Evolutionary conservation across 2,329 filamentous ascomycete species (phyloP), one percentile per base, ranked within the genome.

Genomic region (Neonectria hederae): DNA sequence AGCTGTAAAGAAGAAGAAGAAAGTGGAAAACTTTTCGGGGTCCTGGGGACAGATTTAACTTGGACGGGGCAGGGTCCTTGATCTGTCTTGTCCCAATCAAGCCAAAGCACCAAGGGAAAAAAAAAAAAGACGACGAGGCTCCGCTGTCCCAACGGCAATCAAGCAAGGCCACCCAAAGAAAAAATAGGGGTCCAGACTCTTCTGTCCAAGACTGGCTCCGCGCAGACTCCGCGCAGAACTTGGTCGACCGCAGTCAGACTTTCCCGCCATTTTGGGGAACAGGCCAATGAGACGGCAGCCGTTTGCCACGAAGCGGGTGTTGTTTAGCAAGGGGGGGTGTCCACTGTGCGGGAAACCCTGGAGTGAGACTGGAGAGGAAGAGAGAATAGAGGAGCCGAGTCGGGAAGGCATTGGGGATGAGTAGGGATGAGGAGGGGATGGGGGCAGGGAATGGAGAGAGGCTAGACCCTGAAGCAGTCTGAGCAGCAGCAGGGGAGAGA

Each of bases 161-260:
- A 28, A 54, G 42, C 38, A 42, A 28, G 32, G 30, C 17, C 21
- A 9, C 6, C 6, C n/a, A 38, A 51, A 46, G 13, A 26, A 19
- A 55, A 55, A 68, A 70, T 73, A 73, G 67, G 71, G 71, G 71
- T 70, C 70, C 70, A 73, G 62, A 60, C 67, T 62, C 65, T 38
- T 45, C 62, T 19, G 14, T 9, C 38, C 38, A 40, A 10, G 17
- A 8, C 17, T 19, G 38, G 17, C 26, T 35, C 14, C 32, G 32
- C 32, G 32, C 35, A 38, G 35, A 17, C 35, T 38, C 35, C 14
- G 35, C 14, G 35, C 14, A 38, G 35, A 38, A n/a, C 35, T 38
- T 38, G 35, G 35, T 38, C 14, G 35, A 17, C 35, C 14, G 35
- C 14, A 38, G 35, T 8, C 35, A 38, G 14, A 38, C 21, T 14